Conservation (phyloP, 1,139 yeast genomes). For the Yamadazyma siamensis region DNA sequence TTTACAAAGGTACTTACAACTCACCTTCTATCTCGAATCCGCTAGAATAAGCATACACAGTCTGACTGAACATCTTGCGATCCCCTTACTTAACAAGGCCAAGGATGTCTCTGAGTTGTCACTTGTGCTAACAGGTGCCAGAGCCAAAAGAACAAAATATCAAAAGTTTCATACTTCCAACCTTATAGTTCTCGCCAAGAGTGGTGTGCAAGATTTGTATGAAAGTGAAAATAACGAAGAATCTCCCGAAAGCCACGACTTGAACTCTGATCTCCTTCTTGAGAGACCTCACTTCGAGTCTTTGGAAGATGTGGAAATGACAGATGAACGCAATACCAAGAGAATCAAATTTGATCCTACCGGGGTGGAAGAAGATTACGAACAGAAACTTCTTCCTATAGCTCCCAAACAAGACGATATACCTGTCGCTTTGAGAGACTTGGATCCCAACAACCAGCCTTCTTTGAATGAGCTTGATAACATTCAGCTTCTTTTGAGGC, state of each 20-base stretch:
- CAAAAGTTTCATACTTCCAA: conserved; percentile 72
- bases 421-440: conserved; percentile 48
- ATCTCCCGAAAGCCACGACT: conserved; percentile 52
- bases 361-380: conserved; percentile 19
- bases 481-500: conserved; percentile 66
- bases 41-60: conserved; percentile 63
- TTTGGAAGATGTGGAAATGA: conserved; percentile 47
- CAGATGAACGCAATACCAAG: conserved; percentile 31
- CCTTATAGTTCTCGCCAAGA: conserved; percentile 74
- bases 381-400: conserved; percentile 50
- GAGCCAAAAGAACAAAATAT: conserved; percentile 82
- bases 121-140: conserved; percentile 78
- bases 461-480: conserved; percentile 66
- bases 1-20: conserved; percentile 35
- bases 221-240: conserved; percentile 15
- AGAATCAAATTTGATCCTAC: conserved; percentile 39
- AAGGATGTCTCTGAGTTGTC: conserved; percentile 56
- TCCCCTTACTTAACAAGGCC: conserved; percentile 51
- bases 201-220: conserved; percentile 21
- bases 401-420: conserved; percentile 60
- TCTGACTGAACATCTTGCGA: conserved; percentile 55
- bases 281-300: conserved; percentile 72
- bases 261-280: conserved; percentile 75
- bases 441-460: conserved; percentile 87
- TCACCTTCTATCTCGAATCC: conserved; percentile 59